phyloP scores from a whole-genome alignment of 2,329 filamentous ascomycete genomes.

The Colletotrichum acutatum region DNA sequence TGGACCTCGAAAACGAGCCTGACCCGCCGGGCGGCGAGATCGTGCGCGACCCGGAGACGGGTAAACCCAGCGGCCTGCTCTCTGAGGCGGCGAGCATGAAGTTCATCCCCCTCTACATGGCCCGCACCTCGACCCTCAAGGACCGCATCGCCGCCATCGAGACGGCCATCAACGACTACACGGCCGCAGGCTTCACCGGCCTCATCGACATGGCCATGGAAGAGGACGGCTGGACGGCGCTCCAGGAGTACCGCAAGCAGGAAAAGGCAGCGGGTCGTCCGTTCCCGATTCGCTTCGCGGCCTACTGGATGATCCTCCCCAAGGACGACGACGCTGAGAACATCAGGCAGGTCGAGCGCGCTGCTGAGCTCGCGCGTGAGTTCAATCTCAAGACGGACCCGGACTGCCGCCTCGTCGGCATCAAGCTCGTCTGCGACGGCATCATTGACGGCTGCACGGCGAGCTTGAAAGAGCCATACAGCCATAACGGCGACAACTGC shows the following conservation, averaged over 20 bases:
- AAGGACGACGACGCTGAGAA: constrained; percentile 54
- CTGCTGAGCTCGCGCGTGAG: constrained; percentile 56
- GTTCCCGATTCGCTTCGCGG: constrained; percentile 60
- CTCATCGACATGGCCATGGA: constrained; percentile 71
- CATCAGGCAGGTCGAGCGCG: constrained; percentile 61
- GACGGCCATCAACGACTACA: constrained; percentile 60
- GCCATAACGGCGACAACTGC: constrained; percentile 54
- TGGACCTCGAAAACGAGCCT: constrained; percentile 57
- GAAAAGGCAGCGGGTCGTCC: constrained; percentile 44
- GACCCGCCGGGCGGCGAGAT: constrained; percentile 58
- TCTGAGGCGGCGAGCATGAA: constrained; percentile 57
- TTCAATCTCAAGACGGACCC: constrained; percentile 53
- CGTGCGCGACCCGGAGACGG: constrained; percentile 54
- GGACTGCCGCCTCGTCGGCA: constrained; percentile 52
- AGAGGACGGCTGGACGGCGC: constrained; percentile 62
- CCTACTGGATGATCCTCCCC: constrained; percentile 66
- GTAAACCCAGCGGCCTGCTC: constrained; percentile 61
- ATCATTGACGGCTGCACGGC: constrained; percentile 69
- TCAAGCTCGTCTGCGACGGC: constrained; percentile 69
- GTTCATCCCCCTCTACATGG: constrained; percentile 62
- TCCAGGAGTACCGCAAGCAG: constrained; percentile 49
- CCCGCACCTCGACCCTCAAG: constrained; percentile 56
- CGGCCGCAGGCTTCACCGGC: constrained; percentile 62
- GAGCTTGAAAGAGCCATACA: constrained; percentile 63
- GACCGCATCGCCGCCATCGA: constrained; percentile 59